A percentile compares a stretch with the other conserved stretches of the same genome.
phyloP scores from a whole-genome alignment of 2,329 filamentous ascomycete genomes.

The Aspergillus niger region DNA sequence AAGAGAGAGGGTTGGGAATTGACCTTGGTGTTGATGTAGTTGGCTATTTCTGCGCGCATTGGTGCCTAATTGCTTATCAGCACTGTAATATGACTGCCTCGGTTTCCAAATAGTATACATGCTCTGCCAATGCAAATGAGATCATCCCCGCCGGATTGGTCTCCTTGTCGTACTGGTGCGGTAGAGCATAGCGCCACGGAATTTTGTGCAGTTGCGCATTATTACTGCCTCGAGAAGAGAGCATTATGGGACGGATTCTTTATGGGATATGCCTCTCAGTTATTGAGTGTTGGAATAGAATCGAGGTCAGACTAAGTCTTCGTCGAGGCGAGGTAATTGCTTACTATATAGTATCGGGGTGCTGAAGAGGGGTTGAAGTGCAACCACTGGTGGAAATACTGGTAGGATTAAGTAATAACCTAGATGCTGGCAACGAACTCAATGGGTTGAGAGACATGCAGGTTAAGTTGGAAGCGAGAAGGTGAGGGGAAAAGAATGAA shows the following conservation, averaged over 20 bases:
- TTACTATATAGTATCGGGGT: too few species aligned
- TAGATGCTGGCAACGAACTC: neutral
- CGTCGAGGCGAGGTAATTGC: too few species aligned
- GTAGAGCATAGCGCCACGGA: conserved; percentile 33
- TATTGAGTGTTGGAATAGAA: too few species aligned
- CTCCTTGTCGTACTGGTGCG: conserved; percentile 30
- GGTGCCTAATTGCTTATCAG: conserved; percentile 30
- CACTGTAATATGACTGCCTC: neutral
- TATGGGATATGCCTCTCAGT: neutral
- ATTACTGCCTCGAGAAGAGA: conserved; percentile 30
- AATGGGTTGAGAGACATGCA: neutral
- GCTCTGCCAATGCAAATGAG: conserved; percentile 41
- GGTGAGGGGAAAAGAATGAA: neutral
- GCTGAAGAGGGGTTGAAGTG: too few species aligned
- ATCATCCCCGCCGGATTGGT: conserved; percentile 36
- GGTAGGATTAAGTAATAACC: too few species aligned
- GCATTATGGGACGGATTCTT: conserved; percentile 18
- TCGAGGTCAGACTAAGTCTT: too few species aligned
- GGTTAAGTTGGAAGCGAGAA: neutral
- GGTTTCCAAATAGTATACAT: conserved; percentile 26
- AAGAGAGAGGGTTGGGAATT: neutral
- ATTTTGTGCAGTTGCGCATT: conserved; percentile 24
- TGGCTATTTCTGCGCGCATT: conserved; percentile 41
- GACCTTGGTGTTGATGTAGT: conserved; percentile 43
- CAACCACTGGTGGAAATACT: too few species aligned